phyloP scores from a whole-genome alignment of 306 rosid species.

The Quercus agrifolia region DNA sequence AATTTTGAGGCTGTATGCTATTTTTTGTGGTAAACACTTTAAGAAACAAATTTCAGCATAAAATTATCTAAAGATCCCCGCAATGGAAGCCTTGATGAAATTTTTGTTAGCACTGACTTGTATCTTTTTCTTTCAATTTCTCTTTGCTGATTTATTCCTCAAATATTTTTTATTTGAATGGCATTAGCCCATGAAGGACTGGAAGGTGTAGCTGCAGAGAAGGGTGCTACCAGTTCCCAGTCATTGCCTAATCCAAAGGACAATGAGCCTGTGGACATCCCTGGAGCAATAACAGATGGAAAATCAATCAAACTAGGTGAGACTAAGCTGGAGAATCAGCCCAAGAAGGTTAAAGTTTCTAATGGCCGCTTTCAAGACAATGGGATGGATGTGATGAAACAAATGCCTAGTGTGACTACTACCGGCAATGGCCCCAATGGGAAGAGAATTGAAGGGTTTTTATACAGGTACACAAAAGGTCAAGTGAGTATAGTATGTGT shows the following conservation, averaged over 20 bases:
- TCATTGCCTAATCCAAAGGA: not conserved
- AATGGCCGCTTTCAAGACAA: slow-evolving; percentile 15
- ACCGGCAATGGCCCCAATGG: slow-evolving; percentile 56
- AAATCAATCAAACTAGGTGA: slow-evolving; percentile 5
- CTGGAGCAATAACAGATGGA: not conserved
- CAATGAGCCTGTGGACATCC: not conserved
- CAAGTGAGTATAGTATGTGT: slow-evolving; percentile 55
- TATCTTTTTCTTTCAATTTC: not conserved
- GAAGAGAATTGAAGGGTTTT: slow-evolving; percentile 52
- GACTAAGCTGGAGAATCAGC: slow-evolving; percentile 7
- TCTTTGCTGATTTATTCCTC: not conserved
- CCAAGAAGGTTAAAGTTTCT: slow-evolving; percentile 29
- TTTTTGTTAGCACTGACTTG: not conserved
- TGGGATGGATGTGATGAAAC: slow-evolving; percentile 25
- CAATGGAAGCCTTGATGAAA: not conserved
- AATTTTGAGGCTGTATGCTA: not conserved
- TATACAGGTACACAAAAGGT: slow-evolving; percentile 41
- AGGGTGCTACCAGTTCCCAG: not conserved
- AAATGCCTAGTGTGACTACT: slow-evolving; percentile 52
- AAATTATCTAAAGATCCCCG: not conserved
- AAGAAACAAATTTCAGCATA: not conserved
- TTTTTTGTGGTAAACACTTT: not conserved
- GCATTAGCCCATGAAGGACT: not conserved
- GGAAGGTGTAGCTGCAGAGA: slow-evolving; percentile 5
- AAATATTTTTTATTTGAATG: not conserved